Base-by-base conservation (phyloP, 345 rosid genomes). In the Eucalyptus curtisii region DNA sequence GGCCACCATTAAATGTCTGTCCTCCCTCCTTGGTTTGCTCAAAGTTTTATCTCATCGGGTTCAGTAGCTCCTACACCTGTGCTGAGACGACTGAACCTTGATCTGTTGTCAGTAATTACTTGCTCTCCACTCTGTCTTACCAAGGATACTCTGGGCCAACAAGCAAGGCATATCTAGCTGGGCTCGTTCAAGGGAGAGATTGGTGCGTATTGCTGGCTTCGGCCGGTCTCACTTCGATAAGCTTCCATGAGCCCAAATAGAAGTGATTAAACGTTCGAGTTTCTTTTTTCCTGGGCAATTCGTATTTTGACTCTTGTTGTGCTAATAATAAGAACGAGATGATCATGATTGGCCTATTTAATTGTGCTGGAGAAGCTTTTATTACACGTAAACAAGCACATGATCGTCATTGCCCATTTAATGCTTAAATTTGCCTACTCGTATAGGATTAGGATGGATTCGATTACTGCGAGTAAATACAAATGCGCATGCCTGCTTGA, bases 1-100 rank as follows among this genome's bases (percentile, higher is more conserved):
- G 11, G 82, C 82, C 22, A 19, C 45, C 88, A 48, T 45, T 48
- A 71, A 87, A 87, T 87, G 85, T 76, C 89, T 87, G 86, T 49
- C 45, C 82, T 31, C 84, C 52, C 48, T 68, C 86, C 90, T 92
- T 86, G 92, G 90, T 87, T 87, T 87, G 91, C 91, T n/a, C 90
- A 90, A 89, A 71, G 81, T 71, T 20, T 20, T 71, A 71, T 71
- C 44, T 37, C 49, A n/a, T 49, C 24, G 25, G 44, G 24, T 55
- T 30, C 33, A 17, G 53, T 49, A 3, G 59, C 59, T 55, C 59
- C 44, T 12, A 10, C 59, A n/a, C 44, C 15, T 49, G 59, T 86
- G 64, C 52, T 31, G 30, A 50, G 33, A 17, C 31, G 87, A 24
- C 45, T 37, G 81, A 61, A 61, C 68, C 24, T 71, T 17, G 44